phyloP scores from a whole-genome alignment of 2,329 filamentous ascomycete genomes.

The Metarhizium rileyi region DNA sequence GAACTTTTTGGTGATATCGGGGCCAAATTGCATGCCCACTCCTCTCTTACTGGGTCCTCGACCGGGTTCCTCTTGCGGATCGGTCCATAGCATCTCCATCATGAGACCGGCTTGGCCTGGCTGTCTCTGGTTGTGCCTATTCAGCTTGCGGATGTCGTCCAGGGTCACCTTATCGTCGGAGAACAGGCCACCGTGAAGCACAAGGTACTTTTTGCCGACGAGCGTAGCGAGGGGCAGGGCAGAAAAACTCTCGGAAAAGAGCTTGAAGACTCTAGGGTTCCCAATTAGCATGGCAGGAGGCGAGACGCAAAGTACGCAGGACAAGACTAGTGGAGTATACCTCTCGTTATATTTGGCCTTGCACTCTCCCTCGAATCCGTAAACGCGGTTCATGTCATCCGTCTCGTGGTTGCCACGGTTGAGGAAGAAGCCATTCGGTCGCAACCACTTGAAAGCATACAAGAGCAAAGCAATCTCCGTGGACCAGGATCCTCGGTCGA shows the following conservation, averaged over 20 bases:
- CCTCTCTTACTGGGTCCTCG: constrained; percentile 93
- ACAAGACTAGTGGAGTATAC: constrained; percentile 11
- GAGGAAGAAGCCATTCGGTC: constrained; percentile 80
- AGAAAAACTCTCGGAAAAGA: constrained; percentile 97
- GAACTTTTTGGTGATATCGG: constrained; percentile 91
- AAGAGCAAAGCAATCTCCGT: constrained; percentile 90
- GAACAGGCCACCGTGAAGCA: constrained; percentile 90
- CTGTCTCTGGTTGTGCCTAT: constrained; percentile 83
- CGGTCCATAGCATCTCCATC: constrained; percentile 99
- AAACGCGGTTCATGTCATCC: constrained; percentile 98
- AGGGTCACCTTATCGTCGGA: constrained; percentile 88
- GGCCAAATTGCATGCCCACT: constrained; percentile 92
- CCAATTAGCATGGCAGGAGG: not conserved
- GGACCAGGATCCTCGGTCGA: constrained; percentile 95
- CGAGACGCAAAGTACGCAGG: not conserved
- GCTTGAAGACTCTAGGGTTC: constrained; percentile 64
- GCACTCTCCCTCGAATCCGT: constrained; percentile 97
- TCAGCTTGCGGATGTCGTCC: constrained; percentile 87
- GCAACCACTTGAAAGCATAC: constrained; percentile 95
- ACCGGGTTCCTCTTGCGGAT: constrained; percentile 78
- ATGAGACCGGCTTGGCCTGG: constrained; percentile 90
- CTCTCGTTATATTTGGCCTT: constrained; percentile 95
- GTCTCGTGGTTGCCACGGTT: constrained; percentile 99
- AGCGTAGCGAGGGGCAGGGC: constrained; percentile 85
- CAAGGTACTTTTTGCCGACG: constrained; percentile 82